Evolutionary conservation across 805 yeast species (phyloP), one percentile per base, ranked within the genome.

Genomic region (Teunomyces pallodes): DNA sequence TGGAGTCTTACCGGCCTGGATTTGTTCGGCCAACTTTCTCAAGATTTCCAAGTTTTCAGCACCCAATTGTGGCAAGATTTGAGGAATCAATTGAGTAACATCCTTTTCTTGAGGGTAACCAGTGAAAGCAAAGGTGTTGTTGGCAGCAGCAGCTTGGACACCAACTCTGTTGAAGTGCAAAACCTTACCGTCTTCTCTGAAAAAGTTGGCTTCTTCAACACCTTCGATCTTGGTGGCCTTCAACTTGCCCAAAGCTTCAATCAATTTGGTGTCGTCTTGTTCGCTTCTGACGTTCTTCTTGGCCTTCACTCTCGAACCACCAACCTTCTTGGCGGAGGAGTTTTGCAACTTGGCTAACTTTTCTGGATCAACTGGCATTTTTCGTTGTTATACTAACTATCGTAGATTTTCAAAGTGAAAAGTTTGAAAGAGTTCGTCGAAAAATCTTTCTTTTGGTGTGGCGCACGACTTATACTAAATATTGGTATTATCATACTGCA

Each of bases 121-220:
- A 72, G 90, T 87, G 81, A 94, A 86, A 61, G 95, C 95, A 71
- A 86, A 88, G 57, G 96, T 87, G 84, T 92, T 91, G 80, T 86
- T 79, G 64, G 84, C 86, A 62, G 88, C 84, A 62, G 97, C 90
- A 60, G 88, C 88, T 79, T 92, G 97, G 56, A 91, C 94, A 76
- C 94, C 95, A 59, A 94, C 97, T 74, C 94, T 86, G 81, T 87
- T 84, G 82, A 94, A 90, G 79, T 92, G 97, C 74, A 92, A 77
- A 56, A 94, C 97, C 69, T 85, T 86, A 68, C 97, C 97, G 72
- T 92, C 97, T 56, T 90, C 96, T 74, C 81, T 87, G 87, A 94
- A 91, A 81, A 92, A 88, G 83, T 91, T 92, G 66, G 96, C 98
- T 80, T 92, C 97, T 71, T 90, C 96, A 64, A 92, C 85, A 65